Evolutionary conservation across 305 asterid species (phyloP).

Genomic region (Rubia tinctorum): DNA sequence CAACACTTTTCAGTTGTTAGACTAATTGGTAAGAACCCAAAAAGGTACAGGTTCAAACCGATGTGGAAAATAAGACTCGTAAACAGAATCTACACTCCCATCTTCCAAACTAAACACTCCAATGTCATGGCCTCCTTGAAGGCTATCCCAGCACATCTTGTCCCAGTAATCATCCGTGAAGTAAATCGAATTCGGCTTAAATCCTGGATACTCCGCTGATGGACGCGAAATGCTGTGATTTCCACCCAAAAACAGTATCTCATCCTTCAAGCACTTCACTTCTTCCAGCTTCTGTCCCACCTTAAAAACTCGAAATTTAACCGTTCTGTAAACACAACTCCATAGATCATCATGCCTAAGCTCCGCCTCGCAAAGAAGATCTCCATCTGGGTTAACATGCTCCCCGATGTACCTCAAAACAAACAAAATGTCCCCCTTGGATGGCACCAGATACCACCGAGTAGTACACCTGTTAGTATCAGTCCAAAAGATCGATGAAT

Average conservation of each 20-base stretch:
- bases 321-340: slow-evolving; percentile 13
- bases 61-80: neutral
- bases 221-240: slow-evolving; percentile 27
- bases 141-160: slow-evolving; percentile 10
- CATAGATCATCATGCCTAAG: slow-evolving; percentile 15
- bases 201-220: slow-evolving; percentile 17
- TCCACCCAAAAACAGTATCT: slow-evolving; percentile 30
- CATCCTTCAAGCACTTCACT: slow-evolving; percentile 24
- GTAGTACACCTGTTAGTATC: neutral
- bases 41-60: neutral
- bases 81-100: neutral
- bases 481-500: neutral
- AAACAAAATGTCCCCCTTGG: slow-evolving; percentile 11
- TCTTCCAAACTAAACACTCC: slow-evolving; percentile 21
- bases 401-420: slow-evolving; percentile 22
- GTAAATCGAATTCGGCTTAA: slow-evolving; percentile 32
- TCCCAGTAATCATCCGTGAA: slow-evolving; percentile 35
- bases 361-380: slow-evolving; percentile 21
- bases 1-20: no score
- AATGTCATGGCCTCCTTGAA: slow-evolving; percentile 26
- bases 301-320: slow-evolving; percentile 19
- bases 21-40: slow-evolving; percentile 5
- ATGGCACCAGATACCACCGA: slow-evolving; percentile 6
- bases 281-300: slow-evolving; percentile 17
- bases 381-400: slow-evolving; percentile 17